Evolutionary conservation across 2,329 filamentous ascomycete species (phyloP), one percentile per base, ranked within the genome.

Genomic region (Aspergillus proliferans): DNA sequence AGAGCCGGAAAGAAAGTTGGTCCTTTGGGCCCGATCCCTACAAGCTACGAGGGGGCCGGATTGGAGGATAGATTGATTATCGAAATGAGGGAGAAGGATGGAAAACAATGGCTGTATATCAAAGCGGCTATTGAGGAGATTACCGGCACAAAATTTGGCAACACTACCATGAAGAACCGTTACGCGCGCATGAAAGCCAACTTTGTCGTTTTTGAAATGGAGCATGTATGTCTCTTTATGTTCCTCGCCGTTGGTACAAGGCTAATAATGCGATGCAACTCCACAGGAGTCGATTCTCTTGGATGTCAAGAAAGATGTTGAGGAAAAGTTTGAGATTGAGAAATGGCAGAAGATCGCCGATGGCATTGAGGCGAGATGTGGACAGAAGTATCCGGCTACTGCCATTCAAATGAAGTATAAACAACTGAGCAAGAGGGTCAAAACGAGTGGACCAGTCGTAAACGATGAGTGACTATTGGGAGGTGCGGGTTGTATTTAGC

Each of bases 381-480:
- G 68, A 1, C 54, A 54, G 9, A 58, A 58, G 21, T 73, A 72
- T 47, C 56, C 68, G 26, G 48, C 56, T 8, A 52, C 62, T 18
- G 59, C 62, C 8, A 50, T 73, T 21, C 63, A 67, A 58, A 66
- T 70, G 52, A 67, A 69, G 54, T 71, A 66, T 53, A 72, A 71
- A 61, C 68, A 71, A 53, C 45, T 72, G 34, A 63, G 60, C 55
- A 58, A 64, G 50, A 61, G 56, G 43, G 45, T 15, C 43, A 42
- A 18, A 19, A 3, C 45, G 14, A 19, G 14, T 39, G 36, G 36
- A 15, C 8, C 36, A n/a, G n/a, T 39, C 4, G 36, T 39, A 6
- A 19, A 39, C 8, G 24, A 26, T 26, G 8, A 7, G 24, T 26
- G 7, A 26, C 8, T 26, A 8, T 9, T 26, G 3, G 24, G 8